Conservation (phyloP, 1,284 basidiomycete species). For the Trichosporon asahii region DNA sequence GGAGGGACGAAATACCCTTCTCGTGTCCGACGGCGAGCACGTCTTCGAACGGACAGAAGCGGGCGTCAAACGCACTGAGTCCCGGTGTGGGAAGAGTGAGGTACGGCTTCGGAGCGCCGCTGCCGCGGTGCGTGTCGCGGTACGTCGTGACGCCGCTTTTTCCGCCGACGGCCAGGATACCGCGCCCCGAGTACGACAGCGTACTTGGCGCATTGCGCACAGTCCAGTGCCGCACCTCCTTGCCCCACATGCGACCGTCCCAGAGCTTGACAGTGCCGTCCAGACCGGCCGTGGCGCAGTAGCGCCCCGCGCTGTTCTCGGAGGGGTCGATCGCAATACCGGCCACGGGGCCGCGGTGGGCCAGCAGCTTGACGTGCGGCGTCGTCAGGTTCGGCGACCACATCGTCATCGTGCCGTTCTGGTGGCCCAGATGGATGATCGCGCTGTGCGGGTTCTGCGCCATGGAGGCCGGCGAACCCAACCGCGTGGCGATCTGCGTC, state of each 20-base stretch:
- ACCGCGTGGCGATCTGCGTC: constrained; percentile 82
- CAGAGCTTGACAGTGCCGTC: constrained; percentile 90
- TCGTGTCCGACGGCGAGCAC: constrained; percentile 70
- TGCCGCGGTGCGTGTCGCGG: constrained; percentile 26
- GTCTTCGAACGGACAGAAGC: constrained; percentile 90
- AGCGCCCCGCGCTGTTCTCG: constrained; percentile 69
- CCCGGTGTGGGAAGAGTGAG: constrained; percentile 63
- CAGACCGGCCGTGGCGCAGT: constrained; percentile 84
- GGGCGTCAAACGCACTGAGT: constrained; percentile 62
- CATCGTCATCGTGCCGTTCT: constrained; percentile 76
- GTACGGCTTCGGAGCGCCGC: constrained; percentile 57
- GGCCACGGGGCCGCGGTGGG: constrained; percentile 83
- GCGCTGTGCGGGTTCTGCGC: constrained; percentile 88
- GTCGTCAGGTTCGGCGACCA: constrained; percentile 91
- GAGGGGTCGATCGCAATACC: constrained; percentile 75
- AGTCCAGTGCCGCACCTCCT: constrained; percentile 74
- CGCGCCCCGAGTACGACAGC: constrained; percentile 61
- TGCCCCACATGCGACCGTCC: constrained; percentile 95
- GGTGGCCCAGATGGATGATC: constrained; percentile 89
- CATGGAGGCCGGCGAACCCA: constrained; percentile 82
- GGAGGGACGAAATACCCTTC: constrained; percentile 73
- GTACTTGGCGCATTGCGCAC: constrained; percentile 58
- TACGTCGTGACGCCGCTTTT: constrained; percentile 77
- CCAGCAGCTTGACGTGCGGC: constrained; percentile 84
- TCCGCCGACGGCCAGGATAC: constrained; percentile 74